phyloP scores from a whole-genome alignment of 2,329 filamentous ascomycete genomes.

The Salinomyces thailandicus region DNA sequence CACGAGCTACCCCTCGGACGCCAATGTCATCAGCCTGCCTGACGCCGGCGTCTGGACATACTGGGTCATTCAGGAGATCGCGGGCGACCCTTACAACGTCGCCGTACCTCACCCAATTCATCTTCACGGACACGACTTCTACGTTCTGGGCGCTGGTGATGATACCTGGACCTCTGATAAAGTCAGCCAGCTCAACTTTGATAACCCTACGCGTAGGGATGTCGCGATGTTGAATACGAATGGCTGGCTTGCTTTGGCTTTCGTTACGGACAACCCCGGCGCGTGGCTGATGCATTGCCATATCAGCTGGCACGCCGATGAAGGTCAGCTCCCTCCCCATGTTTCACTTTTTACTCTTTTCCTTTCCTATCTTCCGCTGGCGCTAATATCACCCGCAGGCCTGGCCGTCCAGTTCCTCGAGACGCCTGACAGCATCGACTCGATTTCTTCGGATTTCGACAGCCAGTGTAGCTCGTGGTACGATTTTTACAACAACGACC shows the following conservation, averaged over 20 bases:
- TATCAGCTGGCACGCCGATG: constrained; percentile 18
- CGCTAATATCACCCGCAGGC: too few species aligned
- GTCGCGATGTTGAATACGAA: constrained; percentile 28
- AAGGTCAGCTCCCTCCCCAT: too few species aligned
- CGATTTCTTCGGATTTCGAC: constrained; percentile 17
- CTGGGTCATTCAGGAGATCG: constrained; percentile 26
- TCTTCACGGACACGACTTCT: constrained; percentile 25
- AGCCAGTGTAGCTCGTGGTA: constrained; percentile 24
- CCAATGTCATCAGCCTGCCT: constrained; percentile 29
- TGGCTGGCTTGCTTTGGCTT: constrained; percentile 33
- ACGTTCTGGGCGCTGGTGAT: constrained; percentile 19
- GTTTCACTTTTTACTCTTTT: too few species aligned
- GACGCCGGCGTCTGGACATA: constrained; percentile 22
- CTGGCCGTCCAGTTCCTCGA: constrained; percentile 27
- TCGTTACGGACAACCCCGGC: constrained; percentile 34
- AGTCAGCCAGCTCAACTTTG: constrained; percentile 20
- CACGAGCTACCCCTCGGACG: constrained; percentile 22
- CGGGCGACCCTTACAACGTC: constrained; percentile 18
- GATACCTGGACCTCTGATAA: constrained; percentile 16
- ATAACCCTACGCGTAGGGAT: constrained; percentile 32
- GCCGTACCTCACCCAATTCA: constrained; percentile 26
- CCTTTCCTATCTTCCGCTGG: too few species aligned
- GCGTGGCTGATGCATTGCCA: constrained; percentile 35
- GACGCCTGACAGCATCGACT: constrained; percentile 13
- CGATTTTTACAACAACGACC: constrained; percentile 15